These are phyloP conservation scores for Calendula officinalis DNA, from an alignment of 129 eudicot genomes.

Conservation along the genomic window DNA sequence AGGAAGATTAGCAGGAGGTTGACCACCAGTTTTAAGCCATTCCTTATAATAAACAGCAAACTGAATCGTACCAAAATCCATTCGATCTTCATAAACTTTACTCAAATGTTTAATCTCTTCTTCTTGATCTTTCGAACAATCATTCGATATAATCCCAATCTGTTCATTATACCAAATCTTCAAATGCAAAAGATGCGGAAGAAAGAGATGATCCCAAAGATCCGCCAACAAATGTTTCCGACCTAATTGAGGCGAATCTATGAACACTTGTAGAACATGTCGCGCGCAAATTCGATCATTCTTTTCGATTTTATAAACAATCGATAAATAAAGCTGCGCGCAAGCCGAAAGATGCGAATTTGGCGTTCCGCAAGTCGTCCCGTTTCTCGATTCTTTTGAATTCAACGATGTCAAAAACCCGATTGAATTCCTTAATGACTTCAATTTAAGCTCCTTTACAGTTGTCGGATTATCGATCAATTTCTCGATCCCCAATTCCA, in stretches of 20 bases:
- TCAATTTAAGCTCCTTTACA: constrained; percentile 42
- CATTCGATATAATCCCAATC: constrained; percentile 36
- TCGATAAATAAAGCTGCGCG: constrained; percentile 68
- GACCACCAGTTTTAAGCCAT: constrained; percentile 73
- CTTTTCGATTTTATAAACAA: constrained; percentile 63
- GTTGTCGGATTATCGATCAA: constrained; percentile 47
- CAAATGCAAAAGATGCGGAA: constrained; percentile 74
- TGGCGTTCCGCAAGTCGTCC: constrained; percentile 42
- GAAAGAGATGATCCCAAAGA: constrained; percentile 82
- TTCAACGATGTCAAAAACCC: constrained; percentile 47
- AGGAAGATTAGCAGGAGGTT: constrained; percentile 61
- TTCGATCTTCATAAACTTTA: constrained; percentile 43
- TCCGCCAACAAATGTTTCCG: constrained; percentile 66
- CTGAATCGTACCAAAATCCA: constrained; percentile 58
- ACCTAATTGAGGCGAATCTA: constrained; percentile 63
- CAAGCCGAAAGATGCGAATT: constrained; percentile 62
- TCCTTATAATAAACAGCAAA: constrained; percentile 75
- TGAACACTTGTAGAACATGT: constrained; percentile 62
- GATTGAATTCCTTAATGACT: constrained; percentile 43
- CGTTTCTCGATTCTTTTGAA: constrained; percentile 40
- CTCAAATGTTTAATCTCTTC: constrained; percentile 38
- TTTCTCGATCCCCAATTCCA: constrained; percentile 64
- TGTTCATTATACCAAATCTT: constrained; percentile 60
- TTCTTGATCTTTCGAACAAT: constrained; percentile 33
- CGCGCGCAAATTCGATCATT: constrained; percentile 60